Evolutionary conservation across 768 basidiomycete genomes (phyloP).

Genomic region (Rhodocollybia butyracea): DNA sequence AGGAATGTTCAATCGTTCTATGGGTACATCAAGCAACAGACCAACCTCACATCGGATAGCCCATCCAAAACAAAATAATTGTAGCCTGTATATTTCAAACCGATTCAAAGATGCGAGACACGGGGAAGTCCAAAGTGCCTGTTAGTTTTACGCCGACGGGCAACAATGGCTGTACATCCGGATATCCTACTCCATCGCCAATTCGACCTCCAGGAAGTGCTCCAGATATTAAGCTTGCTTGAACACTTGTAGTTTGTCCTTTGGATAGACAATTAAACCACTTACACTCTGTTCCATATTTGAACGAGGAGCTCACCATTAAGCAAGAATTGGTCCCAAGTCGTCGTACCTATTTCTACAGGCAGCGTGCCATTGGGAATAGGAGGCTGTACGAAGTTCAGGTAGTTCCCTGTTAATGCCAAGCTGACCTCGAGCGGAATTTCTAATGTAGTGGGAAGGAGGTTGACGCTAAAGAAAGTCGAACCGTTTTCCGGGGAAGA

Average conservation of each 20-base stretch:
- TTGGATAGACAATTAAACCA: neutral
- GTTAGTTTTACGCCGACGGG: slow-evolving; percentile 4
- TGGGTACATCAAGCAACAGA: no score
- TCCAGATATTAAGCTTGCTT: neutral
- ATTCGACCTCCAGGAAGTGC: neutral
- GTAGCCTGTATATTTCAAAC: neutral
- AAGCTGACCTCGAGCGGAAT: slow-evolving; percentile 11
- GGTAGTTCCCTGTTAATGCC: slow-evolving; percentile 7
- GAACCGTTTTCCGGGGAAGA: neutral
- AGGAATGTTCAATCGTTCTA: no score
- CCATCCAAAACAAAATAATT: no score
- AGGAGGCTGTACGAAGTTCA: slow-evolving; percentile 12
- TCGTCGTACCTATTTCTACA: slow-evolving; percentile 7
- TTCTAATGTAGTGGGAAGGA: neutral
- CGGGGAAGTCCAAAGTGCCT: slow-evolving; percentile 1
- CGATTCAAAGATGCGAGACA: neutral
- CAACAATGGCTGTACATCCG: slow-evolving; percentile 2
- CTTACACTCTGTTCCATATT: neutral
- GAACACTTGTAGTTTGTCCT: neutral
- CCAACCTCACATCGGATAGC: no score
- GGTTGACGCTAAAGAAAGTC: slow-evolving; percentile 9
- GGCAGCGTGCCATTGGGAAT: slow-evolving; percentile 9
- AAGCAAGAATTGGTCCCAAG: slow-evolving; percentile 7
- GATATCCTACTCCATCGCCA: slow-evolving; percentile 5
- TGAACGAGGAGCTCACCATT: neutral